These are phyloP conservation scores for Chaetomium tenue DNA, from an alignment of 495 filamentous ascomycete species.

Conservation along the genomic window DNA sequence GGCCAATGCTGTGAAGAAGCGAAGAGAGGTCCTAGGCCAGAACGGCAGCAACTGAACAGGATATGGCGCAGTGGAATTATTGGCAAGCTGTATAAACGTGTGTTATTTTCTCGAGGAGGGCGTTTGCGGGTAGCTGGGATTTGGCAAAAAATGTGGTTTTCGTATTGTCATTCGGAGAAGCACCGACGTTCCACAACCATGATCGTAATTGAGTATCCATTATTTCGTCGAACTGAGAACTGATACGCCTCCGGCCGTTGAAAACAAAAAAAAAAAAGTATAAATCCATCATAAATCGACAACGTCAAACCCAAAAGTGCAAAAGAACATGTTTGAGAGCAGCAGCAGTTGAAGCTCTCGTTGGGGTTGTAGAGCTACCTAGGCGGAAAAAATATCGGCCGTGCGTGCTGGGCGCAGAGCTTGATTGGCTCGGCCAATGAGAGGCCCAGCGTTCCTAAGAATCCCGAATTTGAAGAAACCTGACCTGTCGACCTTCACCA, in stretches of 20 bases:
- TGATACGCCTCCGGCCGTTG: no score
- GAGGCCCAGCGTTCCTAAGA: constrained; percentile 39
- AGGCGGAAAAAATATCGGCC: constrained; percentile 33
- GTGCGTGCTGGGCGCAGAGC: constrained; percentile 12
- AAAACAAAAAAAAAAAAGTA: not conserved
- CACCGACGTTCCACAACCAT: no score
- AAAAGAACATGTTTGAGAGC: not conserved
- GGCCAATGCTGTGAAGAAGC: constrained; percentile 73
- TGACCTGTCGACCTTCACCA: constrained; percentile 35
- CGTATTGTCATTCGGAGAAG: not conserved
- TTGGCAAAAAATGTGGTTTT: constrained; percentile 9
- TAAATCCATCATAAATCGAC: no score
- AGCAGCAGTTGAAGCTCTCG: not conserved
- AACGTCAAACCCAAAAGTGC: not conserved
- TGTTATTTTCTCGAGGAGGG: not conserved
- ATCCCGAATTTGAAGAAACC: constrained; percentile 42
- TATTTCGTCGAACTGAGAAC: no score
- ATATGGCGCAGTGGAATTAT: not conserved
- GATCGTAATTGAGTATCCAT: no score
- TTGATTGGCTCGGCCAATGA: constrained; percentile 34
- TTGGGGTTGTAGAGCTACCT: not conserved
- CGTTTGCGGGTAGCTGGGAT: constrained; percentile 10
- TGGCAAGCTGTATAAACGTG: not conserved
- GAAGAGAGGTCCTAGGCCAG: constrained; percentile 50
- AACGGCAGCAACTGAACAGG: constrained; percentile 23